Conservation (phyloP, 768 basidiomycete genomes). For the Lactarius deliciosus region DNA sequence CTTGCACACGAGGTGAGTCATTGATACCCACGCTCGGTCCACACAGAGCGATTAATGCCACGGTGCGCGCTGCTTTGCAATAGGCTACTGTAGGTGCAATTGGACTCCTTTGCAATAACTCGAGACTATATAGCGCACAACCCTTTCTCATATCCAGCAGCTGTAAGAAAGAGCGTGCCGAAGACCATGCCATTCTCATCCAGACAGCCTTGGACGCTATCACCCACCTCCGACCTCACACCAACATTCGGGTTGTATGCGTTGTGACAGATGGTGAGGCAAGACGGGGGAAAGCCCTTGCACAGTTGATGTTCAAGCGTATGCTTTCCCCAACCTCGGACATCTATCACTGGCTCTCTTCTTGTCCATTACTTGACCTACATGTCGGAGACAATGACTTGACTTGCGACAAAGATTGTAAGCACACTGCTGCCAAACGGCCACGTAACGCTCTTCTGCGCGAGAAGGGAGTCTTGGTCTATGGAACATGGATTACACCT, state of each 20-base stretch:
- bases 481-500: no score
- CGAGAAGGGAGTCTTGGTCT: not conserved
- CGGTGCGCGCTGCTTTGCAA: not conserved
- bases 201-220: not conserved
- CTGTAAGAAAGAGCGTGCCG: conserved; percentile 3
- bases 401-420: no score
- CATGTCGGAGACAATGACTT: conserved; percentile 1
- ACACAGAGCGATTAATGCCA: no score
- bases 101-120: not conserved
- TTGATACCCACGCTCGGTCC: not conserved
- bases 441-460: not conserved
- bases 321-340: not conserved
- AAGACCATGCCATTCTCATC: not conserved
- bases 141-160: conserved; percentile 8
- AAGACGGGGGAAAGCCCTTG: not conserved
- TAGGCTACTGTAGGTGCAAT: not conserved
- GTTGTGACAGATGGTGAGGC: conserved; percentile 9
- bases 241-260: not conserved
- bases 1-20: not conserved
- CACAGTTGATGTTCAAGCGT: not conserved
- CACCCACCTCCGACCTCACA: no score
- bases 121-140: conserved; percentile 10
- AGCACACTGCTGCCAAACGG: conserved; percentile 1
- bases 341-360: not conserved
- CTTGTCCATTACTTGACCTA: not conserved